Base-by-base conservation (phyloP, 179 eudicot species). In the Silene noctiflora region DNA sequence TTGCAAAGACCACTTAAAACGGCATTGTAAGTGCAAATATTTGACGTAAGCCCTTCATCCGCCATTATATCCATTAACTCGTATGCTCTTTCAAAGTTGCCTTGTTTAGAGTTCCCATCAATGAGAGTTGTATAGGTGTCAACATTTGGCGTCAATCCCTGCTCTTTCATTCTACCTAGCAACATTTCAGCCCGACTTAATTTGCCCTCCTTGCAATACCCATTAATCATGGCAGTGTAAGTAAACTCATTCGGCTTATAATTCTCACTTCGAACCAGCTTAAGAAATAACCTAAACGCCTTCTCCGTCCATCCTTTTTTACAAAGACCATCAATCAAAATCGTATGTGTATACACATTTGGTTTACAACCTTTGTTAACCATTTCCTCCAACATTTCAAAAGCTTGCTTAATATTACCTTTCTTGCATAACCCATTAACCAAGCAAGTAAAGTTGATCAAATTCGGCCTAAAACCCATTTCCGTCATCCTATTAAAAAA, bases 291-390 rank as follows among this genome's bases (percentile, higher is more conserved):
- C 83, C 98, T 88, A 80, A 94, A 94, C 9, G 98, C 98, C 86
- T 89, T 94, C 67, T 94, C 98, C 0, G 92, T 90, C 98, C 98
- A 94, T 14, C 98, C 98, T 61, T 92, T 94, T 81, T 92, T 92
- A 85, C 97, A 92, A 11, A 94, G 86, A 10, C 98, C 97, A 67
- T 94, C 89, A 67, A 94, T 94, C 80, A 94, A 77, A 6, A 84
- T 78, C 0, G 98, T 90, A 85, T 94, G 98, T 8, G 96, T 94
- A 73, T 90, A 94, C 12, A 90, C 91, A 88, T 94, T 94, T 0
- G 98, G 98, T 67, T 90, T 94, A 89, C 91, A 90, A 5, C 94
- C 96, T 80, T 85, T 88, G 39, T 86, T 81, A 24, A 87, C 97
- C 98, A 90, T 92, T 74, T 92, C 98, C 81, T 94, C 98, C 76